Evolutionary conservation across 2,329 filamentous ascomycete genomes (phyloP), one percentile per base, ranked within the genome.

Genomic region (Daldinia sp.): DNA sequence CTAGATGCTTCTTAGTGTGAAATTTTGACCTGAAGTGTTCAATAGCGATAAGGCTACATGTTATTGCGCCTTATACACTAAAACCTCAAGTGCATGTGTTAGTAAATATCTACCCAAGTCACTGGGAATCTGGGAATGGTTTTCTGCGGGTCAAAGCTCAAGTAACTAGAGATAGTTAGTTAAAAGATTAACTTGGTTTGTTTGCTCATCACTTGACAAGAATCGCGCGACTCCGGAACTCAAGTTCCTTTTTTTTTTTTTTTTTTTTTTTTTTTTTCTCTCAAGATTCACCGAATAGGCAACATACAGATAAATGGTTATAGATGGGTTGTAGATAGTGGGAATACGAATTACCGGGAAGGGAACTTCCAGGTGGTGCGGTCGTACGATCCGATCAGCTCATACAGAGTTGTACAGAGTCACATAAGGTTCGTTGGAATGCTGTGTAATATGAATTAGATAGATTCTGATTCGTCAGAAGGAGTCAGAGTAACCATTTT

Each of bases 341-440:
- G 39, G 39, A 33, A 41, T 59, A 26, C 53, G 62, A 56, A 56
- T 63, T 30, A 39, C 41, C 65, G 68, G 65, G 59, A 68, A 58
- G 42, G 46, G 57, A 58, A 44, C 48, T 62, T 60, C 62, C 63
- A 64, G 57, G 65, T 70, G 65, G 65, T 63, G 26, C 57, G 60
- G 70, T 72, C 70, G 70, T 72, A 72, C 65, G 70, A 72, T 72
- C 68, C 20, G 60, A 72, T 72, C 70, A 72, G 70, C 65, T 69
- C 70, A 72, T 53, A 37, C 54, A 65, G 46, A 42, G 37, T 59
- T 39, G 35, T 58, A 46, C 63, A 70, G 42, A 50, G 60, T 65
- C 59, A 62, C 68, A 33, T 59, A 68, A 66, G 41, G 54, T 60
- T 60, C 53, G 44, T 63, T 64, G 46, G 18, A 9, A 18, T 66